A percentile compares a stretch with the other conserved stretches of the same genome.
phyloP scores from a whole-genome alignment of 202 grass and related monocot species.

The Carex sylvatica region DNA sequence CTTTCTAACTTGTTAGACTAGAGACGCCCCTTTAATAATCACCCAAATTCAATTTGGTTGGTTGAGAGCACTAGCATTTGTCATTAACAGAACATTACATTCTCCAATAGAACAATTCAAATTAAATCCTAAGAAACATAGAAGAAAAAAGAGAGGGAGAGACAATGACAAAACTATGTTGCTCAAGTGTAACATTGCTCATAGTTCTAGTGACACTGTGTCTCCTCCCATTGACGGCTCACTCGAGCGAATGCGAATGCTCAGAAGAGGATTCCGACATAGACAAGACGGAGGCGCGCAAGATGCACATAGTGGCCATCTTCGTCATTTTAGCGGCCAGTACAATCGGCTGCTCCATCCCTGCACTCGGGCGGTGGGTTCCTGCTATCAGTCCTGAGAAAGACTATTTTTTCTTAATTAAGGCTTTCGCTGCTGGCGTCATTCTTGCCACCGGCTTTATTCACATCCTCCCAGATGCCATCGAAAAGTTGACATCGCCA shows the following conservation, averaged over 20 bases:
- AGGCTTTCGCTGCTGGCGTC: slow-evolving; percentile 81
- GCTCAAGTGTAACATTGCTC: background rate
- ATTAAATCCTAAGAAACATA: too few relatives aligned
- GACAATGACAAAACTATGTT: background rate
- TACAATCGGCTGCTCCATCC: slow-evolving; percentile 48
- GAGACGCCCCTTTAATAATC: too few relatives aligned
- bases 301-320: slow-evolving; percentile 56
- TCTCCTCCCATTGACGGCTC: slow-evolving; percentile 27
- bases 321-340: slow-evolving; percentile 51
- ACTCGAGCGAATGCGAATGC: slow-evolving; percentile 39
- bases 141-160: background rate
- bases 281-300: slow-evolving; percentile 30
- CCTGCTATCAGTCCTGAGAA: slow-evolving; percentile 44
- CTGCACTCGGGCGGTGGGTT: slow-evolving; percentile 42
- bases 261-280: background rate
- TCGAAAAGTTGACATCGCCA: slow-evolving; percentile 49
- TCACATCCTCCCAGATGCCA: slow-evolving; percentile 77
- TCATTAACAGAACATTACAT: too few relatives aligned
- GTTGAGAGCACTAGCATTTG: too few relatives aligned
- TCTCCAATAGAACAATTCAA: too few relatives aligned
- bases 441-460: slow-evolving; percentile 80
- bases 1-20: too few relatives aligned
- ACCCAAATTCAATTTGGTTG: too few relatives aligned
- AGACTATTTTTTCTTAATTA: slow-evolving; percentile 55
- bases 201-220: slow-evolving; percentile 11